phyloP scores from a whole-genome alignment of 768 basidiomycete genomes.

The Cubamyces lactineus region DNA sequence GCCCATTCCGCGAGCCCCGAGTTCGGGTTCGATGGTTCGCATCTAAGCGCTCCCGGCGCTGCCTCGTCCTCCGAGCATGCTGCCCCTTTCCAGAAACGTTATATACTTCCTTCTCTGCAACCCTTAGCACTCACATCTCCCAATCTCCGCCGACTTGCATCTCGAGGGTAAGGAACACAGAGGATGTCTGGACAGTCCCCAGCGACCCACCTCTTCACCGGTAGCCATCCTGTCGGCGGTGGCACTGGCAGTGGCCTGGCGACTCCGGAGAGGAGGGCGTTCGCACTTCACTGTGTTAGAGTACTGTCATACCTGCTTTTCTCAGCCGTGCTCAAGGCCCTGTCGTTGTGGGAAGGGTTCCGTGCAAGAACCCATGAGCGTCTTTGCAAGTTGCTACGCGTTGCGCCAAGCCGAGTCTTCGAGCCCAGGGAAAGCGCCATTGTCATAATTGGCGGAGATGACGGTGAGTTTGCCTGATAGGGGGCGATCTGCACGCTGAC shows the following conservation, averaged over 20 bases:
- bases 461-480: conserved; percentile 25
- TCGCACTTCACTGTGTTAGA: conserved; percentile 8
- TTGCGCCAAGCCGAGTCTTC: conserved; percentile 31
- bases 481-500: conserved; percentile 14
- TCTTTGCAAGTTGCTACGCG: conserved; percentile 17
- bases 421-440: conserved; percentile 34
- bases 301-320: conserved; percentile 20
- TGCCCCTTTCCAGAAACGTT: conserved; percentile 3
- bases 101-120: conserved; percentile 14
- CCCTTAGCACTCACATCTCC: conserved; percentile 12
- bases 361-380: conserved; percentile 20
- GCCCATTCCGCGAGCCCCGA: not conserved
- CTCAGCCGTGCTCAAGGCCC: conserved; percentile 16
- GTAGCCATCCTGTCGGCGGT: not conserved
- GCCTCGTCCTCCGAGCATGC: not conserved
- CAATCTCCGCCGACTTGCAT: conserved; percentile 16
- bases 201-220: not conserved
- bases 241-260: conserved; percentile 1
- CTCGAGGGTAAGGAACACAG: not conserved
- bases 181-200: not conserved
- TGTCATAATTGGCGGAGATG: conserved; percentile 36
- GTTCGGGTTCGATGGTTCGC: not conserved
- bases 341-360: conserved; percentile 21
- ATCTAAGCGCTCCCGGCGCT: conserved; percentile 17
- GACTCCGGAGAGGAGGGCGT: conserved; percentile 1